Conservation (phyloP, 495 filamentous ascomycete genomes). For the Cairneyella variabilis region DNA sequence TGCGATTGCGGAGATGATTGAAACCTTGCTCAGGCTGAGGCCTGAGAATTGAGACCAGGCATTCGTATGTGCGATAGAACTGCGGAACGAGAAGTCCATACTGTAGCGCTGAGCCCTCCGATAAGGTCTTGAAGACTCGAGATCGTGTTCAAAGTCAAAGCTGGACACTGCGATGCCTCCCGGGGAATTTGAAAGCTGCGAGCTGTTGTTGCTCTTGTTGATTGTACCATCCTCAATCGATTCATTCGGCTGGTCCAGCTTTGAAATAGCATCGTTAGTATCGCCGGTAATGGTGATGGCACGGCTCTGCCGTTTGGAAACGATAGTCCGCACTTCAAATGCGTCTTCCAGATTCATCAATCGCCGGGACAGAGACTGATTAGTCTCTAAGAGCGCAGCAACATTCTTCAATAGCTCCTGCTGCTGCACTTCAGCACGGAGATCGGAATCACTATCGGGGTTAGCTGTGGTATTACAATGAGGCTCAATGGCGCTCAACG, state of each 20-base stretch:
- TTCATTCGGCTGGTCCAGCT: background rate
- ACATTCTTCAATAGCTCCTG: slow-evolving; percentile 1
- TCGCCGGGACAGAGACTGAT: background rate
- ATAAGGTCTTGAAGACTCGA: background rate
- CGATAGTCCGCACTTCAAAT: background rate
- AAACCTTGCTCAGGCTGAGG: background rate
- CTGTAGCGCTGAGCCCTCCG: background rate
- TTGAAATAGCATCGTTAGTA: background rate
- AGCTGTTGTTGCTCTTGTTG: background rate
- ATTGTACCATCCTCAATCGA: background rate
- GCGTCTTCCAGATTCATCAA: slow-evolving; percentile 2
- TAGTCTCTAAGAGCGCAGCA: slow-evolving; percentile 2
- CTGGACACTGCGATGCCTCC: background rate
- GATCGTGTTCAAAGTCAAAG: slow-evolving; percentile 6
- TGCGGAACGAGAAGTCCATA: slow-evolving; percentile 3
- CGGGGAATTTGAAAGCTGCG: background rate
- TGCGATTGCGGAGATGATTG: slow-evolving; percentile 1
- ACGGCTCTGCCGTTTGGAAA: slow-evolving; percentile 1
- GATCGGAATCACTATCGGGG: background rate
- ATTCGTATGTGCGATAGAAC: slow-evolving; percentile 1
- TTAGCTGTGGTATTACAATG: background rate
- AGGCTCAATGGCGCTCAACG: background rate
- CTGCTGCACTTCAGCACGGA: background rate
- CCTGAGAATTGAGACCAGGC: slow-evolving; percentile 2
- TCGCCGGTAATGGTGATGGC: background rate